Conservation (phyloP, 2,329 filamentous ascomycete genomes). For the Aspergillus persii region DNA sequence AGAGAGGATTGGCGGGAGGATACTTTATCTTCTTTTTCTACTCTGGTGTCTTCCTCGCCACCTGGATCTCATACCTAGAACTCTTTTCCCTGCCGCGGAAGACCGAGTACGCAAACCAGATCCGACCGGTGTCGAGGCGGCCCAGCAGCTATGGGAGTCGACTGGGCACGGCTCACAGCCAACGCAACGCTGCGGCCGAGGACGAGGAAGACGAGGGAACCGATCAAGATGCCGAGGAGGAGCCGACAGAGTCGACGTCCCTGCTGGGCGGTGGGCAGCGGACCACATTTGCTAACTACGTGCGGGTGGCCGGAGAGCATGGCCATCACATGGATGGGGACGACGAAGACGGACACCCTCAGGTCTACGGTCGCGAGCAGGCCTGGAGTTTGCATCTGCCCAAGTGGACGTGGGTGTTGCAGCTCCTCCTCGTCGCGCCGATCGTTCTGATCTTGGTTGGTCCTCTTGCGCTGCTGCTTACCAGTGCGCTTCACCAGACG, state of each 20-base stretch:
- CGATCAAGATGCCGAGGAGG: constrained; percentile 34
- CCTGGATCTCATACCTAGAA: constrained; percentile 74
- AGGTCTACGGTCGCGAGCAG: constrained; percentile 70
- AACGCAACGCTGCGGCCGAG: constrained; percentile 37
- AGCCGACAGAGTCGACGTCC: constrained; percentile 56
- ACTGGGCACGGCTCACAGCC: constrained; percentile 43
- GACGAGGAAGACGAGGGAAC: constrained; percentile 32
- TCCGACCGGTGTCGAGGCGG: constrained; percentile 45
- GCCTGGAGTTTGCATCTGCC: constrained; percentile 78
- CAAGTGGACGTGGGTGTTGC: constrained; percentile 81
- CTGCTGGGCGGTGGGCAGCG: constrained; percentile 51
- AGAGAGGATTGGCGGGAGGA: constrained; percentile 68
- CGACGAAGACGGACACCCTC: constrained; percentile 28
- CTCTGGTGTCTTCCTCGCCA: constrained; percentile 68
- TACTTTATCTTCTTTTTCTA: constrained; percentile 83
- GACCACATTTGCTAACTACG: constrained; percentile 57
- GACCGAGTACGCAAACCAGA: constrained; percentile 62
- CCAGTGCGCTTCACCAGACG: constrained; percentile 73
- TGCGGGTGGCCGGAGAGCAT: constrained; percentile 35
- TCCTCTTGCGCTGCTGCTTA: constrained; percentile 71
- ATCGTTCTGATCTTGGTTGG: constrained; percentile 74
- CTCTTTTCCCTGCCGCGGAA: constrained; percentile 74
- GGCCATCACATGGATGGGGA: constrained; percentile 26
- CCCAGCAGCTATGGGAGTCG: constrained; percentile 39
- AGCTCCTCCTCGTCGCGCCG: constrained; percentile 77